Evolutionary conservation across 2,329 filamentous ascomycete species (phyloP), one percentile per base, ranked within the genome.

Genomic region (Penicillium palitans): DNA sequence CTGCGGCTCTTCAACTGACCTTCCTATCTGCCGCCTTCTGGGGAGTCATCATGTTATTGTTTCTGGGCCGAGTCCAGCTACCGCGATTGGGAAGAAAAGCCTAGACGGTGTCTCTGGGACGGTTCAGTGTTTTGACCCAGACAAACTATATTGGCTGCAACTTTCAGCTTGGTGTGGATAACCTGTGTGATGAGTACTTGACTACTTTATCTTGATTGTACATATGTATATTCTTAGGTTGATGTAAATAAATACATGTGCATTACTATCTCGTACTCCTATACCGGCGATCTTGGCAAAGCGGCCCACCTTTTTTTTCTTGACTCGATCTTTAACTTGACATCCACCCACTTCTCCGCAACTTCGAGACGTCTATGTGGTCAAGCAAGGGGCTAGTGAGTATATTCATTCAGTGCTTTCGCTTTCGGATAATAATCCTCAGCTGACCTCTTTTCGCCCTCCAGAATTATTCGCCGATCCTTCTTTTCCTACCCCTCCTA

Each of bases 11-110:
- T 39, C 72, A 71, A 27, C 52, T 70, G 27, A 78, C 75, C 0
- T 77, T 77, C 56, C 37, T 74, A 9, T 77, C 74, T 10, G 75
- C 72, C 6, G 71, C 73, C 17, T 29, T 76, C 19, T 77, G 69
- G 66, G 74, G 62, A 33, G 58, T 59, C 9, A 60, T 76, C 39
- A 74, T 74, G 66, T 61, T 77, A 7, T 6, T 73, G 9, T 47
- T 76, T 46, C 66, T 73, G 39, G 56, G 69, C 13, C 67, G 68
- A 37, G 57, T 77, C 45, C 73, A 66, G 41, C 60, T 78, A 21
- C 74, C 75, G 17, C 68, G 68, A 29, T 48, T 76, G 17, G 69
- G 66, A 17, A 64, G 51, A 39, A 73, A 70, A 41, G 57, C 61
- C 17, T 66, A 46, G 44, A 19, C 17, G 10, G 15, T 37, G 21